Evolutionary conservation across 2,329 filamentous ascomycete species (phyloP), one percentile per base, ranked within the genome.

Genomic region (Teratosphaeria zuluensis): DNA sequence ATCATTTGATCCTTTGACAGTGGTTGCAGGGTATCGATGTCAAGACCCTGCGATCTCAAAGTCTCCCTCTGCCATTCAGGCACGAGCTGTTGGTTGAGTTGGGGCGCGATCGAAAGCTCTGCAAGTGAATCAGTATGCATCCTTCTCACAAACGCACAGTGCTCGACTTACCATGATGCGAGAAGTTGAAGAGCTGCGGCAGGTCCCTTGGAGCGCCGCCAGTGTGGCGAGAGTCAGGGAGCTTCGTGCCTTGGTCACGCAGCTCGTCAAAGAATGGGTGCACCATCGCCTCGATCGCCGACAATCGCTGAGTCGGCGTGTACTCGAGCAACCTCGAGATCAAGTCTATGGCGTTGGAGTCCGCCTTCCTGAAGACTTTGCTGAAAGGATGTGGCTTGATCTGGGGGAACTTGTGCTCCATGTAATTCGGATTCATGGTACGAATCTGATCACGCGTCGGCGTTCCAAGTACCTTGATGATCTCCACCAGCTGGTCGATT

Each of bases 351-450:
- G 94, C 92, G 70, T 90, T 92, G 33, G 85, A 82, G 66, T 96
- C 90, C 58, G 94, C 94, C 83, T 95, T 96, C 67, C 94, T 87
- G 84, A 99, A 97, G 58, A 99, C 94, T 84, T 97, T 97, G 79
- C 89, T 95, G 81, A 99, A 99, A 31, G 94, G 94, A 72, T 99
- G 94, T 59, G 94, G 94, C 81, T 99, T 99, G 80, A 99, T 99
- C 76, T 99, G 94, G 54, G 94, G 94, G 77, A 99, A 99, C 80
- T 97, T 97, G 80, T 99, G 94, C 79, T 99, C 94, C 94, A 99
- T 99, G 77, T 99, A 99, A 77, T 99, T 99, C 60, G 94, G 94
- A 77, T 99, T 99, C 94, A 99, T 99, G 65, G 94, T 99, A 67
- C 94, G 89, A 71, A 99, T 99, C 76, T 99, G 94, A 75, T 99